A percentile compares a stretch with the other conserved stretches of the same genome.
Evolutionary conservation across 192 early-diverging fungal genomes (phyloP).

Genomic region (Pilaira anomala): DNA sequence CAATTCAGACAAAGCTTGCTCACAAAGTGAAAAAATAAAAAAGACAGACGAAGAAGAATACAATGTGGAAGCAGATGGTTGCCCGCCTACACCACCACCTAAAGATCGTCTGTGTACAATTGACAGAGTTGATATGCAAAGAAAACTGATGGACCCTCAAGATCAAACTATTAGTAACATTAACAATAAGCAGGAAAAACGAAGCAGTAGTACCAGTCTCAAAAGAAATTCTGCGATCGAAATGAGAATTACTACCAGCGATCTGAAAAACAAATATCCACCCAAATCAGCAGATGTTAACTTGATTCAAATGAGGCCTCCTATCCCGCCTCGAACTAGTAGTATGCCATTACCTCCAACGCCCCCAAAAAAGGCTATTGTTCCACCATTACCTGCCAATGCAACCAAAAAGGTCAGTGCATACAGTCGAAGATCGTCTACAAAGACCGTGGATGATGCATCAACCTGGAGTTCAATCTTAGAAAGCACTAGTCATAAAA

Average conservation of each 20-base stretch:
- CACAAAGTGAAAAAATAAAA: no score
- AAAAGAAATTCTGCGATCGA: not conserved
- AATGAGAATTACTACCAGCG: not conserved
- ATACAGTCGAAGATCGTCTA: not conserved
- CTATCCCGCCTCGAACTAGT: slow-evolving; percentile 11
- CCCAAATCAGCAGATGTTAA: not conserved
- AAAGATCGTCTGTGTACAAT: not conserved
- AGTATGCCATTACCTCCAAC: slow-evolving; percentile 4
- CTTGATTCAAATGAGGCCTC: not conserved
- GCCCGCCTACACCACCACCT: not conserved
- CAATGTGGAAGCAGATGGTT: not conserved
- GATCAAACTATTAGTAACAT: not conserved
- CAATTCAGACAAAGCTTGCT: no score
- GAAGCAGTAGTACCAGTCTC: not conserved
- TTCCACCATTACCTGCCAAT: not conserved
- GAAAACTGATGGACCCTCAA: not conserved
- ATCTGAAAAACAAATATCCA: not conserved
- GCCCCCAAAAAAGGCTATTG: not conserved
- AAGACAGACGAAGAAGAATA: not conserved
- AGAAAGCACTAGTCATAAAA: slow-evolving; percentile 7
- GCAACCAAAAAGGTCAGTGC: not conserved
- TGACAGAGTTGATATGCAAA: not conserved
- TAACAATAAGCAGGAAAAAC: not conserved
- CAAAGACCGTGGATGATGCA: not conserved
- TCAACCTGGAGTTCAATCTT: slow-evolving; percentile 1